A percentile compares a stretch with the other conserved stretches of the same genome.
These are phyloP conservation scores for Penicillium sp. DNA, from an alignment of 2,329 filamentous ascomycete species.

Conservation along the genomic window DNA sequence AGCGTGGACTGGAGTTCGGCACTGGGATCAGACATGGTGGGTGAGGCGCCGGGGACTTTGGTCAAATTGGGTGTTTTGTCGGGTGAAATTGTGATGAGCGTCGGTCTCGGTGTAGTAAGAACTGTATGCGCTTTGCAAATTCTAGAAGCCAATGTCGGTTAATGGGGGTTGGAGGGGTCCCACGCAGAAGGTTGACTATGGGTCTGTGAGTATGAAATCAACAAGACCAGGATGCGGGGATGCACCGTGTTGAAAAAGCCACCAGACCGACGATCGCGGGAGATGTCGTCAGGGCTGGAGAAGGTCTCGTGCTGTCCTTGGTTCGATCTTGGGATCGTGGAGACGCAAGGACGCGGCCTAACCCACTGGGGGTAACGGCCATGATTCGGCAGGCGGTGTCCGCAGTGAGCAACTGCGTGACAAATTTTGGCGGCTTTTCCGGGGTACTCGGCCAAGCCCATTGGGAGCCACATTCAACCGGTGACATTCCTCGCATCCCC, in stretches of 20 bases:
- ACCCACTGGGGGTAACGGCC: slow-evolving; percentile 4
- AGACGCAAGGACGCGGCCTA: slow-evolving; percentile 15
- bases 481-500: too few relatives aligned
- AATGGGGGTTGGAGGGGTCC: not conserved
- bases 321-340: slow-evolving; percentile 23
- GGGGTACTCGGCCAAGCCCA: too few relatives aligned
- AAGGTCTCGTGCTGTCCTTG: slow-evolving; percentile 9
- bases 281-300: slow-evolving; percentile 20
- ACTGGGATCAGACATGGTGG: slow-evolving; percentile 19
- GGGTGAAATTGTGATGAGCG: not conserved
- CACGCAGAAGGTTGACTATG: not conserved
- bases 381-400: not conserved
- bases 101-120: not conserved
- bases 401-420: not conserved
- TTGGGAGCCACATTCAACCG: too few relatives aligned
- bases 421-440: too few relatives aligned
- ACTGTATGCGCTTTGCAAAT: not conserved
- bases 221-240: not conserved
- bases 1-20: slow-evolving; percentile 30
- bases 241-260: slow-evolving; percentile 2
- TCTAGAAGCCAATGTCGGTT: not conserved
- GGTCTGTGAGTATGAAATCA: not conserved
- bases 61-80: not conserved
- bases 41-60: not conserved
- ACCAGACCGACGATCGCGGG: slow-evolving; percentile 9